These are phyloP conservation scores for Rhamnella rubrinervis DNA, from an alignment of 331 rosid species.

Conservation along the genomic window DNA sequence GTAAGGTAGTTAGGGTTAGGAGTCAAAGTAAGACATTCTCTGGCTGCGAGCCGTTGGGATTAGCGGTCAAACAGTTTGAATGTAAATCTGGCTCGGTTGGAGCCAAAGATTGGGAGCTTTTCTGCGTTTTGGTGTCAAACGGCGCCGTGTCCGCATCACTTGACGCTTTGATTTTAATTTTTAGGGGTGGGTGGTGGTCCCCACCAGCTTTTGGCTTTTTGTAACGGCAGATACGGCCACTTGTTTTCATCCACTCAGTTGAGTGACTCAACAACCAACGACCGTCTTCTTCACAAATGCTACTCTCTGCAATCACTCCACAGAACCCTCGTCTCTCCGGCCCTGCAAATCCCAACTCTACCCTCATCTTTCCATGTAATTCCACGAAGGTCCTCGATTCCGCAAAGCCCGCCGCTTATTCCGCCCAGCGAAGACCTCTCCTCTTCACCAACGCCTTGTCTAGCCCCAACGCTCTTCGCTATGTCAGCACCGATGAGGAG, in stretches of 20 bases:
- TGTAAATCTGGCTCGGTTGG: not conserved
- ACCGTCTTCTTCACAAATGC: slow-evolving; percentile 25
- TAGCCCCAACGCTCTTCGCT: slow-evolving; percentile 33
- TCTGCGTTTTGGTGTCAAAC: too few relatives aligned
- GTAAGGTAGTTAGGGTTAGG: slow-evolving; percentile 23
- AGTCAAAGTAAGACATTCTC: not conserved
- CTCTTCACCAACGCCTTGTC: slow-evolving; percentile 7
- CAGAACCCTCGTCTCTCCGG: slow-evolving; percentile 22
- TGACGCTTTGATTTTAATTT: too few relatives aligned
- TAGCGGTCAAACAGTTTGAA: slow-evolving; percentile 23
- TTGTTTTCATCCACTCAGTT: slow-evolving; percentile 22
- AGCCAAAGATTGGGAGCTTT: not conserved
- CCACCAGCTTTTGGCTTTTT: not conserved
- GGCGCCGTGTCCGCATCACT: too few relatives aligned
- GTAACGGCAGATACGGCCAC: not conserved
- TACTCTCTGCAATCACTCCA: slow-evolving; percentile 38
- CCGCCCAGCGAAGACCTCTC: slow-evolving; percentile 10
- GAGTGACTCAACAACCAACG: slow-evolving; percentile 8
- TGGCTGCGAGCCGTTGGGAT: slow-evolving; percentile 34
- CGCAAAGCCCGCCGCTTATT: not conserved
- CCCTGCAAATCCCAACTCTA: slow-evolving; percentile 23
- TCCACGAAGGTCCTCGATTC: slow-evolving; percentile 22
- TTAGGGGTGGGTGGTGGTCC: too few relatives aligned
- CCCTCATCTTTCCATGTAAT: slow-evolving; percentile 17
- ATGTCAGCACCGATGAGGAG: slow-evolving; percentile 38